Conservation (phyloP, 2,329 filamentous ascomycete species). For the Sclerotinia spermophila region DNA sequence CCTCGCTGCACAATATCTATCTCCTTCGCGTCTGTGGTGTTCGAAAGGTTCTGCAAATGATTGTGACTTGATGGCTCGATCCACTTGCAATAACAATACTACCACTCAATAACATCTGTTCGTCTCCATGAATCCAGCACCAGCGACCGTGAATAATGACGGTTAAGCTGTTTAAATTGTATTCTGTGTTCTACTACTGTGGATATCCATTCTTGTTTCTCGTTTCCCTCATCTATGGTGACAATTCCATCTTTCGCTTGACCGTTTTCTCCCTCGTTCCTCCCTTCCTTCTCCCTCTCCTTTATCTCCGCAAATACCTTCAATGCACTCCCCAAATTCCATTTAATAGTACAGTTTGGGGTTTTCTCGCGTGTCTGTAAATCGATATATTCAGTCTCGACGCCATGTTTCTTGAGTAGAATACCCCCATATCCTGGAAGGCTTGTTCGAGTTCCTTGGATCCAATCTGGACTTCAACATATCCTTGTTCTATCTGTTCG, state of each 20-base stretch:
- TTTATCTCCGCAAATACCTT: neutral
- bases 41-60: neutral
- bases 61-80: neutral
- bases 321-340: accelerated
- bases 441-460: neutral
- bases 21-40: neutral
- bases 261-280: too few relatives aligned
- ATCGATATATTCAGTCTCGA: neutral
- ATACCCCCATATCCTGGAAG: neutral
- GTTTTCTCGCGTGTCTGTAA: neutral
- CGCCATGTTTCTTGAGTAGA: neutral
- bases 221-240: too few relatives aligned
- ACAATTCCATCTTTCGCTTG: too few relatives aligned
- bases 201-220: too few relatives aligned
- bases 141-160: neutral
- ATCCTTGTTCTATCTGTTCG: neutral
- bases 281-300: neutral
- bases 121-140: neutral
- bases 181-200: neutral
- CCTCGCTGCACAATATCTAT: neutral
- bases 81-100: neutral
- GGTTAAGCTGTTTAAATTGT: neutral
- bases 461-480: neutral
- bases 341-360: neutral
- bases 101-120: too few relatives aligned